Base-by-base conservation (phyloP, 352 stramenopile genomes). In the Stephanocyclus meneghinianus region DNA sequence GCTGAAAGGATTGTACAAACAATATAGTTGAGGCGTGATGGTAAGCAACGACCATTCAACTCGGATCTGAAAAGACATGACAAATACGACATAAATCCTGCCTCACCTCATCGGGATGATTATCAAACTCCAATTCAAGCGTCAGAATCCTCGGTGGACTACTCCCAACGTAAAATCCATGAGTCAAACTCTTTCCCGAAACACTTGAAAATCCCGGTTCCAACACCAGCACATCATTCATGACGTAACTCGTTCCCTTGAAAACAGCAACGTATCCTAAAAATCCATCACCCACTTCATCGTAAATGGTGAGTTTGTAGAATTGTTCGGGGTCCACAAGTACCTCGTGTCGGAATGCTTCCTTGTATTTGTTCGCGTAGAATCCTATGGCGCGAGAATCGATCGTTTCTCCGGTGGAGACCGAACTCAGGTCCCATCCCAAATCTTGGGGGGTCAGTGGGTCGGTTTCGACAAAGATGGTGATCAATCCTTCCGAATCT, bases 81-180 rank as follows among this genome's bases (percentile, higher is more conserved):
- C 21, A 40, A 40, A 40, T 55, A 55, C 10, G 5, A 55, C 18
- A 62, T 11, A 62, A 15, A 64, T 2, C 10, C 32, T 21, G 18
- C 8, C 56, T 61, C 47, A 71, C 63, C 45, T 71, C 66, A 13
- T 57, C 66, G 11, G 67, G 73, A 29, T 66, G 37, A 42, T 32
- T 44, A 45, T 80, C 73, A 71, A 80, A 80, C 15, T 45, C 56
- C 21, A 80, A 56, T 7, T 80, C 62, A 18, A 80, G 18, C 1
- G 73, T 74, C 2, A 80, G 64, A 15, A 30, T 53, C 1, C 44
- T 61, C 18, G 50, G 26, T 16, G 73, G 73, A 30, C 55, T 53
- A 63, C 60, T 60, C 13, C 73, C 73, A 62, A 75, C 73, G 37
- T 80, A 80, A 45, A 80, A 80, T 21, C 73, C 64, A 74, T 80